A percentile compares a stretch with the other conserved stretches of the same genome.
Evolutionary conservation across 805 yeast genomes (phyloP).

Genomic region (Saccharomycopsis lassenensis): DNA sequence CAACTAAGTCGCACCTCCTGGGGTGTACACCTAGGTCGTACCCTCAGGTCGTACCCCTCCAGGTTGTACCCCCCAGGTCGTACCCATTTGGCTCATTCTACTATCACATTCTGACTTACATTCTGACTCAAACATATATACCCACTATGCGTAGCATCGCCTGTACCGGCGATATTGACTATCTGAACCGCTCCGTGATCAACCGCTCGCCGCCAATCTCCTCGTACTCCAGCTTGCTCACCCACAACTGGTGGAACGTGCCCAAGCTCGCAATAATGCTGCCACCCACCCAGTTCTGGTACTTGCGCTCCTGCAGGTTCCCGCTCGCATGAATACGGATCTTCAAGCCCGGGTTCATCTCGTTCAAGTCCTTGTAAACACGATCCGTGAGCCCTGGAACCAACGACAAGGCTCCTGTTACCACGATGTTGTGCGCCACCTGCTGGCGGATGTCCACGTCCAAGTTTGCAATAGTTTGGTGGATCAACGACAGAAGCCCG

Average conservation of each 20-base stretch:
- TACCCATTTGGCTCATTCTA: no score
- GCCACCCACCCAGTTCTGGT: constrained; percentile 88
- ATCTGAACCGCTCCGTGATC: constrained; percentile 74
- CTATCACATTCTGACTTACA: no score
- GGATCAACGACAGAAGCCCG: constrained; percentile 14
- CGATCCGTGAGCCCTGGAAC: constrained; percentile 77
- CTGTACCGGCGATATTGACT: constrained; percentile 15
- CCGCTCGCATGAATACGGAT: constrained; percentile 78
- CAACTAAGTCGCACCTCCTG: background rate
- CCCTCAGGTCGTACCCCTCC: no score
- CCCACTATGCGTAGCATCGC: no score
- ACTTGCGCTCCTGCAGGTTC: constrained; percentile 61
- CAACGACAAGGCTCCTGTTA: constrained; percentile 76
- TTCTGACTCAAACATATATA: no score
- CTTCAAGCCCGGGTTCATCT: constrained; percentile 72
- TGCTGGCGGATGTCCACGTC: constrained; percentile 82
- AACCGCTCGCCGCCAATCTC: constrained; percentile 82
- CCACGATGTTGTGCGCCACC: constrained; percentile 76
- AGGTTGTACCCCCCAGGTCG: no score
- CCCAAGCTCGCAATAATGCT: constrained; percentile 81
- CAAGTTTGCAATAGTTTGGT: constrained; percentile 25
- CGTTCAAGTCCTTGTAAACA: constrained; percentile 56
- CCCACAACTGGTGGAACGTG: constrained; percentile 94
- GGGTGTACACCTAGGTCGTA: background rate
- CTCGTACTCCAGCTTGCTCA: constrained; percentile 73